These are phyloP conservation scores for Colletotrichum lupini DNA, from an alignment of 2,329 filamentous ascomycete species.

Conservation along the genomic window DNA sequence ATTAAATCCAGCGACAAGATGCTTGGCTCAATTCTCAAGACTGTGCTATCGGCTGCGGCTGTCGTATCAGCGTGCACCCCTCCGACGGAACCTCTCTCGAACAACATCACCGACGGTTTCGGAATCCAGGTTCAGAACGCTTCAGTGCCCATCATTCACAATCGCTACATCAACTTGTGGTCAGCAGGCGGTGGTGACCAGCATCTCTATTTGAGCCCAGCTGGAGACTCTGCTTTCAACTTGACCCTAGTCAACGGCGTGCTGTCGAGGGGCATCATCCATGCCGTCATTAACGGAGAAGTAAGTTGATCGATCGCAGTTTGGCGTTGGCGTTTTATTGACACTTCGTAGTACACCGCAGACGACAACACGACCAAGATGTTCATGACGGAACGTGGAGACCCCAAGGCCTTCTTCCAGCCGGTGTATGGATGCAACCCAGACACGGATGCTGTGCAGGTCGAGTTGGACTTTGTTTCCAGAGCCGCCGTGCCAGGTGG, in stretches of 20 bases:
- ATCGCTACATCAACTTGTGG: slow-evolving; percentile 49
- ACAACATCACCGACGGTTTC: slow-evolving; percentile 48
- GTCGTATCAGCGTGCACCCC: slow-evolving; percentile 44
- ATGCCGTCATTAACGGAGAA: slow-evolving; percentile 57
- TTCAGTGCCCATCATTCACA: slow-evolving; percentile 47
- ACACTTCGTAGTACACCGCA: slow-evolving; percentile 47
- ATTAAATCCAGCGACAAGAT: neutral
- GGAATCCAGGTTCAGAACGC: slow-evolving; percentile 51
- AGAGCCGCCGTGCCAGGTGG: slow-evolving; percentile 47
- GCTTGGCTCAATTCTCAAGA: neutral
- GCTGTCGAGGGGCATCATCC: slow-evolving; percentile 42
- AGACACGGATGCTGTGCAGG: slow-evolving; percentile 52
- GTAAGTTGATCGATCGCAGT: slow-evolving; percentile 39
- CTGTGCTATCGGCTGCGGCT: slow-evolving; percentile 37
- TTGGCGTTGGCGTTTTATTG: neutral
- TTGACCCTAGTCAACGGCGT: slow-evolving; percentile 52
- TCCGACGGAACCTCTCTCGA: slow-evolving; percentile 42
- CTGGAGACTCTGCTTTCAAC: slow-evolving; percentile 48
- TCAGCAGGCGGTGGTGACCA: slow-evolving; percentile 50
- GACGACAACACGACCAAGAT: slow-evolving; percentile 59
- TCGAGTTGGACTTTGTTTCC: slow-evolving; percentile 48
- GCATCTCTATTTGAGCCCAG: slow-evolving; percentile 52
- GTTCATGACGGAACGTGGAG: slow-evolving; percentile 57
- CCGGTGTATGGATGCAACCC: slow-evolving; percentile 55
- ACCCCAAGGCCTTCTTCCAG: slow-evolving; percentile 53